Evolutionary conservation across 78 protist genomes (phyloP), one percentile per base, ranked within the genome.

Genomic region (Dictyostelium intermedium): DNA sequence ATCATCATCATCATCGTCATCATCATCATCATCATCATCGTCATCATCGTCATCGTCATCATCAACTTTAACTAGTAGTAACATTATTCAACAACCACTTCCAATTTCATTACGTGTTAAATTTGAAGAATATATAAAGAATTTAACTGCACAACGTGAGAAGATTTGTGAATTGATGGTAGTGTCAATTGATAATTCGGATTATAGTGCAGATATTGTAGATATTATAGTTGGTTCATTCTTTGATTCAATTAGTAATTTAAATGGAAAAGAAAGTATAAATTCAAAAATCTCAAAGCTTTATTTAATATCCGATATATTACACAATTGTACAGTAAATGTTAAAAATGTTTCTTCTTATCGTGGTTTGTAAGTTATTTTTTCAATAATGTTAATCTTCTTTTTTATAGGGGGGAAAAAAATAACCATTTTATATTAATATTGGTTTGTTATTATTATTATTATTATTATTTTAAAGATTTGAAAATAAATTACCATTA

Each of bases 271-370:
- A 18, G 45, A 72, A 16, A 30, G 39, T 4, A 32, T 34, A 34
- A 72, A 72, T 18, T 56, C 84, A 60, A 89, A 47, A n/a, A 41
- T 89, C 10, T 61, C 94, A 16, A 78, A 70, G 6, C 35, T 89
- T 6, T 89, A 32, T 80, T 50, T 89, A 30, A 89, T 89, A 18
- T 89, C 94, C 3, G 94, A 89, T 80, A 89, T 89, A 8, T 61
- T 89, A 10, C 60, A 77, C 25, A 89, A 89, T 45, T 89, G 94
- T 34, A 89, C 94, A 34, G 94, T 80, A 25, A 27, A 41, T 16
- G 87, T 89, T 27, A 77, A 78, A 81, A 89, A 89, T 80, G 94
- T 81, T 9, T 89, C 94, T 5, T 89, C 94, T 8, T 89, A 78
- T 47, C 39, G 94, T 53, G 85, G 87, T 25, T 60, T 89, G 82